Percentiles rank a stretch among this genome's conserved stretches.
Conservation (phyloP, 306 rosid genomes). For the Urtica urens region DNA sequence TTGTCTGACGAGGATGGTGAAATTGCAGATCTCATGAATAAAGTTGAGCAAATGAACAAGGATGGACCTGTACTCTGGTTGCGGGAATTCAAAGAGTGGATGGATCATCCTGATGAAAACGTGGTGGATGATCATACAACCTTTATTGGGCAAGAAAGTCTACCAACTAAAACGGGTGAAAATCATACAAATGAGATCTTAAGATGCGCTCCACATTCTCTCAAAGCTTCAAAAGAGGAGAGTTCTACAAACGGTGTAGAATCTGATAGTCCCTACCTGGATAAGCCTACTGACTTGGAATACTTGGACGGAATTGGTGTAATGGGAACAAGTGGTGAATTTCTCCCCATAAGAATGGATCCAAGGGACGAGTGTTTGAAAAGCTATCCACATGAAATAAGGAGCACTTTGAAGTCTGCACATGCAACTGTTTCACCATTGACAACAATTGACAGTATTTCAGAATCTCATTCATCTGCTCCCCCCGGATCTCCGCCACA, state of each 20-base stretch:
- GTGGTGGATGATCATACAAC: slow-evolving; percentile 19
- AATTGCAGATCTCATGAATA: slow-evolving; percentile 62
- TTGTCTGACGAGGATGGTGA: slow-evolving; percentile 58
- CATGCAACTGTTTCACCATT: slow-evolving; percentile 37
- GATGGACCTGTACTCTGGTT: slow-evolving; percentile 81
- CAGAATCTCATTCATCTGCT: slow-evolving; percentile 52
- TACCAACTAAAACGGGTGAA: slow-evolving; percentile 21
- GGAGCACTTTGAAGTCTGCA: slow-evolving; percentile 27
- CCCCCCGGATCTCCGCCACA: slow-evolving; percentile 86
- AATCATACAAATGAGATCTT: slow-evolving; percentile 45
- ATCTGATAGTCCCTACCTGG: slow-evolving; percentile 52
- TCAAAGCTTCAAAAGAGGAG: slow-evolving; percentile 68
- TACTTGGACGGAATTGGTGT: slow-evolving; percentile 32
- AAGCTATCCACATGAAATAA: slow-evolving; percentile 29
- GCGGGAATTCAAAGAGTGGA: slow-evolving; percentile 77
- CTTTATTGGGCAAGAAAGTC: slow-evolving; percentile 31
- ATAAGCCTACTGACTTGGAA: slow-evolving; percentile 37
- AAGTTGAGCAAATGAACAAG: slow-evolving; percentile 80
- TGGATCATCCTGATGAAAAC: slow-evolving; percentile 48
- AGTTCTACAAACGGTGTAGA: slow-evolving; percentile 57
- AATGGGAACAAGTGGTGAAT: slow-evolving; percentile 32
- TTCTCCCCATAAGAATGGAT: slow-evolving; percentile 28
- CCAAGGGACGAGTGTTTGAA: slow-evolving; percentile 24
- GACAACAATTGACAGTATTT: slow-evolving; percentile 36
- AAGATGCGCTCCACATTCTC: slow-evolving; percentile 53